Conservation (phyloP, 1,284 basidiomycete species). For the Spongiforma sp. region DNA sequence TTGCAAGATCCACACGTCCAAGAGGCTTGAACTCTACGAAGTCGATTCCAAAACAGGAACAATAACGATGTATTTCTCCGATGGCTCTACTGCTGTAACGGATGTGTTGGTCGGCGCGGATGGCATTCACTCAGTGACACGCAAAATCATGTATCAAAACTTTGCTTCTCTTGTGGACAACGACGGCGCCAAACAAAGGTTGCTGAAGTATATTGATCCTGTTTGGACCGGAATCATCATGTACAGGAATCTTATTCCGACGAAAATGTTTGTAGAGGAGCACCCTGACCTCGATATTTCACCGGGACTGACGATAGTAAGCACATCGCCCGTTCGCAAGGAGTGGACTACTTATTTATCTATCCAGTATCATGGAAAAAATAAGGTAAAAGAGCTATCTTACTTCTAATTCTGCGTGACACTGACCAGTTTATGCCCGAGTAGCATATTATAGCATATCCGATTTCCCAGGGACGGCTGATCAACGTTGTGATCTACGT, state of each 20-base stretch:
- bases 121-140: constrained; percentile 29
- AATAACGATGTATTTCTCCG: constrained; percentile 37
- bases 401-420: neutral
- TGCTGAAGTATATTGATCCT: constrained; percentile 18
- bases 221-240: constrained; percentile 27
- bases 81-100: constrained; percentile 36
- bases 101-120: constrained; percentile 43
- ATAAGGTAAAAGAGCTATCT: constrained; percentile 43
- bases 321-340: constrained; percentile 1
- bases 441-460: constrained; percentile 48
- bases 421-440: neutral
- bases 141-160: constrained; percentile 23
- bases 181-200: neutral
- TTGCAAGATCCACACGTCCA: constrained; percentile 38
- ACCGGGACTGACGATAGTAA: constrained; percentile 42
- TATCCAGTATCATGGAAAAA: constrained; percentile 48
- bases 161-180: constrained; percentile 16
- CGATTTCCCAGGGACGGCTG: constrained; percentile 45
- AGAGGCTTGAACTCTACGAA: constrained; percentile 35
- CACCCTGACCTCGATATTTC: constrained; percentile 43
- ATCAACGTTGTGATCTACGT: constrained; percentile 50
- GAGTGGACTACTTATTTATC: neutral
- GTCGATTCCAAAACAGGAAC: constrained; percentile 11
- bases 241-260: constrained; percentile 22
- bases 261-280: constrained; percentile 16